Evolutionary conservation across 495 filamentous ascomycete genomes (phyloP).

Genomic region (Viridothelium virens): DNA sequence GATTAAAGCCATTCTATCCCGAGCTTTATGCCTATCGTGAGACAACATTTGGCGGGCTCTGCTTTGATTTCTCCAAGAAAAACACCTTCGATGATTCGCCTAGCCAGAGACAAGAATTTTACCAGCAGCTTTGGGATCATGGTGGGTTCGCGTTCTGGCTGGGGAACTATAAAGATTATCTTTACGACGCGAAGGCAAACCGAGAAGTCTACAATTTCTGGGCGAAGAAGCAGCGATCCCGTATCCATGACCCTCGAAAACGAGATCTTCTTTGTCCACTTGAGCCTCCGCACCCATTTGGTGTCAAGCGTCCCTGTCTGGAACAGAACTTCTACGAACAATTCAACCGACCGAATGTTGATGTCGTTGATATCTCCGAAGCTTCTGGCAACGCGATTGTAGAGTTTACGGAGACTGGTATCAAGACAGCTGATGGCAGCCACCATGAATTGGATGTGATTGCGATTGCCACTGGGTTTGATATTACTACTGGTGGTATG

Average conservation of each 20-base stretch:
- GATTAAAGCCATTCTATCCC: conserved; percentile 16
- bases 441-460: conserved; percentile 44
- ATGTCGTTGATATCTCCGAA: conserved; percentile 43
- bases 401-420: conserved; percentile 41
- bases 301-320: conserved; percentile 48
- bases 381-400: conserved; percentile 40
- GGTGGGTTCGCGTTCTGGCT: conserved; percentile 47
- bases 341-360: conserved; percentile 48
- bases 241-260: conserved; percentile 44
- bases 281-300: conserved; percentile 46
- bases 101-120: conserved; percentile 41
- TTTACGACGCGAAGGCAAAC: conserved; percentile 43
- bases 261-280: conserved; percentile 49
- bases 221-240: conserved; percentile 43
- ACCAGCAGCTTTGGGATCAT: conserved; percentile 41
- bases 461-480: conserved; percentile 49
- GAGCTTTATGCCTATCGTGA: conserved; percentile 27
- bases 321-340: conserved; percentile 52
- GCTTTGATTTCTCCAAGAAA: conserved; percentile 35
- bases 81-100: conserved; percentile 41
- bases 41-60: conserved; percentile 41
- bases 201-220: conserved; percentile 49
- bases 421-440: conserved; percentile 36
- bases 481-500: conserved; percentile 45
- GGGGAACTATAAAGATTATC: conserved; percentile 44